Base-by-base conservation (phyloP, 768 basidiomycete genomes). In the Naganishia friedmannii region DNA sequence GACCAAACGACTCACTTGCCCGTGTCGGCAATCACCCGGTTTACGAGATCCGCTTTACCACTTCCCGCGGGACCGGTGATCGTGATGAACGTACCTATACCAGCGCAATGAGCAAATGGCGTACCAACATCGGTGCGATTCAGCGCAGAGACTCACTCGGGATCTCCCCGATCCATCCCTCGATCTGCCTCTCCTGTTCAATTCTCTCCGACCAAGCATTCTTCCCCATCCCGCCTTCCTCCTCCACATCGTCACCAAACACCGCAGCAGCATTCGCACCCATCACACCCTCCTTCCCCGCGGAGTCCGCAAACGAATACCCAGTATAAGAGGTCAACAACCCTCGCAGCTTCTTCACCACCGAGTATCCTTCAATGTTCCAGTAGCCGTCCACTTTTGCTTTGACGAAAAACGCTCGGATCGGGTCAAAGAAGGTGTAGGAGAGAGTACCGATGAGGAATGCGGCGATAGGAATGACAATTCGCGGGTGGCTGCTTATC, bases 351-450 rank as follows among this genome's bases (percentile, higher is more conserved):
- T 92, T 93, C 75, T 89, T 86, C 74, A 91, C 88, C 0, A 90
- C n/a, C 46, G 82, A 83, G 78, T 86, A 92, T 74, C 89, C 70
- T 87, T 95, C 82, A 21, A 76, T 31, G 72, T 95, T 88, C 75
- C 96, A 93, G 86, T 91, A 91, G 51, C 91, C 85, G 54, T 89
- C 83, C 75, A 96, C 84, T 75, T 92, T 91, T 29, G 87, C 87
- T 82, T 92, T 86, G 0, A 98, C 86, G 84, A 88, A 91, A 70
- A 92, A 83, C 2, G 88, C 86, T 31, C 95, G 88, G 51, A 99
- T 86, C 2, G 93, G 93, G 79, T 97, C 93, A 76, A 97, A 96
- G 65, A 97, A 86, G 7, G 91, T 89, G 78, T 95, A 96, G 26
- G 91, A 91, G 45, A 98, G 74, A 2, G 89, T 89, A 13, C 93